A percentile compares a stretch with the other conserved stretches of the same genome.
Evolutionary conservation across 148 eudicot genomes (phyloP).

Genomic region (Rhododendron molle): DNA sequence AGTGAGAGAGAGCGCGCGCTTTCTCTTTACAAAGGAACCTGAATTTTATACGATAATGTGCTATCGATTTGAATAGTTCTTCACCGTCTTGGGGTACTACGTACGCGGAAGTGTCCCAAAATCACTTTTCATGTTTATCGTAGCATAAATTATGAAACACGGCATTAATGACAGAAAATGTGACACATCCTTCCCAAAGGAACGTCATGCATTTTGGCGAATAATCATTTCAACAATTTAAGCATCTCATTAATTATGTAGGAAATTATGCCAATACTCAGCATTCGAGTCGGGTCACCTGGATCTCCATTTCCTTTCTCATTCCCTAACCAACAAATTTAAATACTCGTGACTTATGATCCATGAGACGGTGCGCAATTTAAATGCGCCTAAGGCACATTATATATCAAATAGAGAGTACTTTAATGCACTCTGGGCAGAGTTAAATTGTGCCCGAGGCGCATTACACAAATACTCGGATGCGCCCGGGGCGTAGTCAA

Average conservation of each 20-base stretch:
- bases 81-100: not conserved
- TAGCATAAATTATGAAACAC: not conserved
- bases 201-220: not conserved
- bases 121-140: too few species aligned
- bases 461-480: too few species aligned
- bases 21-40: not conserved
- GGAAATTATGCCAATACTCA: not conserved
- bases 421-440: too few species aligned
- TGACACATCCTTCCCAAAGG: not conserved
- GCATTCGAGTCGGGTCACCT: too few species aligned
- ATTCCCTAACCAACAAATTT: too few species aligned
- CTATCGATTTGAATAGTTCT: not conserved
- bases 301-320: too few species aligned
- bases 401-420: too few species aligned
- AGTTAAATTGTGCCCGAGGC: too few species aligned
- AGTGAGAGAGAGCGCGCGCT: not conserved
- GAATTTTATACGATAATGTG: not conserved
- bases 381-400: too few species aligned
- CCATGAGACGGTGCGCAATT: too few species aligned
- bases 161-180: not conserved
- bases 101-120: not conserved
- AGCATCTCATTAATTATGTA: not conserved
- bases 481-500: too few species aligned
- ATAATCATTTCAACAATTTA: not conserved
- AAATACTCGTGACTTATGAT: too few species aligned